Conservation (phyloP, 2,329 filamentous ascomycete species). For the Leptodontidium sp. region DNA sequence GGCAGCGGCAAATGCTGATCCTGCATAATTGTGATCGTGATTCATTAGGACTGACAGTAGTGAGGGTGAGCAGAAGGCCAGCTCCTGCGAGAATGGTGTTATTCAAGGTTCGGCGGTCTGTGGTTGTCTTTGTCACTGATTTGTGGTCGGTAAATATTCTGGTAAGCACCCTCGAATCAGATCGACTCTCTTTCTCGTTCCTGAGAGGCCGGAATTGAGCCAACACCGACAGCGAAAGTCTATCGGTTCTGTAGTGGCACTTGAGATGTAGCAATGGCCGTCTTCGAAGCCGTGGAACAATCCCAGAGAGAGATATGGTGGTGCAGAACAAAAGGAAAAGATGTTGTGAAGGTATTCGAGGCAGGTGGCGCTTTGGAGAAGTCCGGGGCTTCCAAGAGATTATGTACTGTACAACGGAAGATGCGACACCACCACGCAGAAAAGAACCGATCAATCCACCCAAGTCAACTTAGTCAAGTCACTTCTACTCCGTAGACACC, state of each 20-base stretch:
- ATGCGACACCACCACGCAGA: neutral
- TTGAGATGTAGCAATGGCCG: neutral
- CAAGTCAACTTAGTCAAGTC: neutral
- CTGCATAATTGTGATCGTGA: neutral
- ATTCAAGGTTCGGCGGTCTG: constrained; percentile 4
- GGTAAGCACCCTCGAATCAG: constrained; percentile 6
- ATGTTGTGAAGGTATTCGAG: neutral
- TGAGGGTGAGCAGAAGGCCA: constrained; percentile 41
- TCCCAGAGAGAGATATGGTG: neutral
- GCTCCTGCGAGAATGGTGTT: constrained; percentile 36
- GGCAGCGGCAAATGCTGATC: constrained; percentile 1
- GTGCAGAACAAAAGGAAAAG: neutral
- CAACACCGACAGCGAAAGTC: neutral
- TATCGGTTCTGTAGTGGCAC: neutral
- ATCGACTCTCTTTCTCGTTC: neutral
- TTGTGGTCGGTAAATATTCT: constrained; percentile 4
- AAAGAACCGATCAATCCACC: constrained; percentile 1
- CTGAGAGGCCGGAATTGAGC: neutral
- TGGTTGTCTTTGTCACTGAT: constrained; percentile 22
- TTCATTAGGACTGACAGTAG: constrained; percentile 22
- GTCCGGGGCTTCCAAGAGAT: constrained; percentile 8
- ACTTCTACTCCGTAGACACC: neutral
- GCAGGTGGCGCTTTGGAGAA: constrained; percentile 8
- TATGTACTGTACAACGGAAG: neutral
- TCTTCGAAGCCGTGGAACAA: neutral